These are phyloP conservation scores for Hygrophorus russula DNA, from an alignment of 768 basidiomycete genomes.

Conservation along the genomic window DNA sequence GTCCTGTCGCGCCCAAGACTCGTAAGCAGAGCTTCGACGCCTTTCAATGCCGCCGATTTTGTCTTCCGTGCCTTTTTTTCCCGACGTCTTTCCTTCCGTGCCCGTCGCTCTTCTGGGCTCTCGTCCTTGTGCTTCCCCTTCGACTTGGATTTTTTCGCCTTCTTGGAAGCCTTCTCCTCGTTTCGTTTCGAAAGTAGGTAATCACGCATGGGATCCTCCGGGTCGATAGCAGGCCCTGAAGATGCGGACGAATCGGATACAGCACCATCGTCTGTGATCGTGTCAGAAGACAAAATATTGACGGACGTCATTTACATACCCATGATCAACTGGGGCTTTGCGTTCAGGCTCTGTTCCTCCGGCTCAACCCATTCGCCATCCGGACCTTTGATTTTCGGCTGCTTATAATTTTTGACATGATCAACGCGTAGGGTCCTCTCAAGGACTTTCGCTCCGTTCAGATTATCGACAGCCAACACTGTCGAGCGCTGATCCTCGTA, in stretches of 20 bases:
- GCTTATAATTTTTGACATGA: constrained; percentile 87
- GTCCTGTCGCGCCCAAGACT: constrained; percentile 10
- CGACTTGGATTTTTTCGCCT: constrained; percentile 46
- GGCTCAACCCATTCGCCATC: constrained; percentile 83
- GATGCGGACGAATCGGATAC: constrained; percentile 58
- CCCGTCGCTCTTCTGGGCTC: constrained; percentile 68
- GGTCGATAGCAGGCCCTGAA: constrained; percentile 65
- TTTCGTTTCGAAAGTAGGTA: constrained; percentile 70
- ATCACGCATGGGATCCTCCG: constrained; percentile 96
- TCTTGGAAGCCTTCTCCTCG: constrained; percentile 61
- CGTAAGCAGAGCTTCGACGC: constrained; percentile 55
- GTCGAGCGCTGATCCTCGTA: constrained; percentile 98
- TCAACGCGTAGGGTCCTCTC: constrained; percentile 86
- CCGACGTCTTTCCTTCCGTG: constrained; percentile 63
- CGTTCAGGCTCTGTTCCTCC: constrained; percentile 82
- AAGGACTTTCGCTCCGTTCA: constrained; percentile 87
- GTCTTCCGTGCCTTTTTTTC: constrained; percentile 51
- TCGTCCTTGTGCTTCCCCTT: constrained; percentile 66
- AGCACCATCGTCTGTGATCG: constrained; percentile 32
- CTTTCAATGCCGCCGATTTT: constrained; percentile 53
- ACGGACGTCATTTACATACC: constrained; percentile 28
- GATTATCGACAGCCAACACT: constrained; percentile 92
- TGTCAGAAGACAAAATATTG: constrained; percentile 3
- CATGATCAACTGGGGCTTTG: constrained; percentile 60
- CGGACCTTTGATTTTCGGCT: constrained; percentile 61